Conservation (phyloP, 805 yeast genomes). For the Metschnikowia continentalis region DNA sequence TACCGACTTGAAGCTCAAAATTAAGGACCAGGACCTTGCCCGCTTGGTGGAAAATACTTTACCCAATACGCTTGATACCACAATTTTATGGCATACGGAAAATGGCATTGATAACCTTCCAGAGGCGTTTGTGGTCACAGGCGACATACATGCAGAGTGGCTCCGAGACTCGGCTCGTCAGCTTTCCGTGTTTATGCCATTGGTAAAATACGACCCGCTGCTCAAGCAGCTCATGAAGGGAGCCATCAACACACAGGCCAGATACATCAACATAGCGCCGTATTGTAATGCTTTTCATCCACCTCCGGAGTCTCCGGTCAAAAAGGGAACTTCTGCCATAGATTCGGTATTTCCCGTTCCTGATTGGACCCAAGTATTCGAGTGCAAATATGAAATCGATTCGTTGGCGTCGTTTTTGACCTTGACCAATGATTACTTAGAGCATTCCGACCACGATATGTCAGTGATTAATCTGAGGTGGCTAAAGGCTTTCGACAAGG, state of each 20-base stretch:
- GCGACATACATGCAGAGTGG: slow-evolving; percentile 95
- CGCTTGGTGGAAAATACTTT: slow-evolving; percentile 75
- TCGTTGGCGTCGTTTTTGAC: slow-evolving; percentile 80
- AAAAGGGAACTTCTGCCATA: slow-evolving; percentile 46
- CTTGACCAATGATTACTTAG: slow-evolving; percentile 65
- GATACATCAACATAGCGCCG: slow-evolving; percentile 58
- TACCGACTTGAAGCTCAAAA: slow-evolving; percentile 43
- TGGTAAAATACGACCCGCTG: slow-evolving; percentile 47
- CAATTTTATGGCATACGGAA: slow-evolving; percentile 64
- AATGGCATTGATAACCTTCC: slow-evolving; percentile 23
- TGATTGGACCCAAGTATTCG: slow-evolving; percentile 70
- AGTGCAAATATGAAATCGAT: slow-evolving; percentile 87
- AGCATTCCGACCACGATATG: slow-evolving; percentile 44
- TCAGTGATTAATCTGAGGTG: slow-evolving; percentile 48
- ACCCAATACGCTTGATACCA: slow-evolving; percentile 87
- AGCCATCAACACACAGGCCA: slow-evolving; percentile 77
- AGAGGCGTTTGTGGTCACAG: slow-evolving; percentile 78
- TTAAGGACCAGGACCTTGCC: slow-evolving; percentile 63
- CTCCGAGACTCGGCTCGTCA: slow-evolving; percentile 83
- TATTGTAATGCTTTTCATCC: slow-evolving; percentile 94
- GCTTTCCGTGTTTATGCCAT: slow-evolving; percentile 66
- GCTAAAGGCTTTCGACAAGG: slow-evolving; percentile 52
- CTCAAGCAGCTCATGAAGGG: slow-evolving; percentile 60
- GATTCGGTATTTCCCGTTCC: slow-evolving; percentile 71
- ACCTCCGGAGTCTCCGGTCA: slow-evolving; percentile 51